Evolutionary conservation across 2,329 filamentous ascomycete genomes (phyloP), one percentile per base, ranked within the genome.

Genomic region (Pestalotiopsis fici): DNA sequence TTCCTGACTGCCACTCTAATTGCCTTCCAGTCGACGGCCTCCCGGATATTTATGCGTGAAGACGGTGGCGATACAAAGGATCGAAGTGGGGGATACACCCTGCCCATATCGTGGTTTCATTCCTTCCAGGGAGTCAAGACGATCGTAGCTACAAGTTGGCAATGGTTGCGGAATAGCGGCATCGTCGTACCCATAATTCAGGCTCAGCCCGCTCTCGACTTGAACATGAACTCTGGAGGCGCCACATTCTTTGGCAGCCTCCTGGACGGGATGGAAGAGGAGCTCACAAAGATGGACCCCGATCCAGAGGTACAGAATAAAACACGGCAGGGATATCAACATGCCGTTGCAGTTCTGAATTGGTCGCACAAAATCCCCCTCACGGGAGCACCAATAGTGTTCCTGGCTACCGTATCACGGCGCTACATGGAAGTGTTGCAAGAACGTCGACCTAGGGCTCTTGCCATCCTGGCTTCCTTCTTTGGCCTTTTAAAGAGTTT

Each of bases 101-200:
- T 90, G n/a, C 89, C 89, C 0, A 78, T 90, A 56, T 83, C 87
- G 3, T 91, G 88, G 88, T 91, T 91, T 69, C 88, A 91, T 73
- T 86, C 89, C 3, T 91, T 90, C 73, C 89, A 91, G 72, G 89
- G 89, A 12, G 87, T 91, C 70, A 91, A 91, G 75, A 86, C 88
- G 2, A 83, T 91, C 39, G 88, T 90, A 0, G 86, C 88, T 23
- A 85, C 85, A 2, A 89, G 88, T 15, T 91, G 89, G 89, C 86
- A 85, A 67, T 91, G 86, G 85, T 83, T 91, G 59, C 83, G 88
- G 2, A 82, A 83, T 67, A 90, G 87, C 70, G 80, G 82, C 2
- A 83, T 86, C 15, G 87, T 90, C 50, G 83, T 87, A 28, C 84
- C 85, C 6, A 89, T 91, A 63, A 90, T 91, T 69, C 87, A 90